Evolutionary conservation across 2,329 filamentous ascomycete species (phyloP), one percentile per base, ranked within the genome.

Genomic region (Stylonectria norvegica): DNA sequence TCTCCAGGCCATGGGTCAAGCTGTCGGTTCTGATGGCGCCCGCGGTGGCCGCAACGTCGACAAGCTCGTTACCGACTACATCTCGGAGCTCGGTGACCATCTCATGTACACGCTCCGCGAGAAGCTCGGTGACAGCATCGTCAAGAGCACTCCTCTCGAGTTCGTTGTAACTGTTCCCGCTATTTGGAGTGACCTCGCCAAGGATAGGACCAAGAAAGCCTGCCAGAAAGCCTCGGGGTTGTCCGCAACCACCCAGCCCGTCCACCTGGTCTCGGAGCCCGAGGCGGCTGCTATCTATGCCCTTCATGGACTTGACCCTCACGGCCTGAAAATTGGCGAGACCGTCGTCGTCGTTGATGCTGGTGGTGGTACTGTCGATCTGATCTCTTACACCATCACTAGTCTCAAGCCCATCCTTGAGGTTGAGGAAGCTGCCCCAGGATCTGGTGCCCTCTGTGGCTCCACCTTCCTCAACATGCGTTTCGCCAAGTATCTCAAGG

Each of bases 151-250:
- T 0, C 60, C 67, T 2, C 58, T 75, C 5, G 66, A 76, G 38
- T 75, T 76, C 36, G 66, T 78, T 31, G 55, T 78, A 31, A 76
- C 75, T 0, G 74, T 79, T 0, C 76, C 76, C 1, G 74, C 75
- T 5, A 72, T 79, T 5, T 79, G 75, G 76, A 73, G 67, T 32
- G 73, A 78, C 29, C 57, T 65, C 5, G 72, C 74, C 37, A 76
- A 73, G 32, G 63, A 74, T 27, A 68, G 66, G 43, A 78, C 72
- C 1, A 61, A 63, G 32, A 60, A 66, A 35, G 72, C 72, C 12
- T 71, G 67, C 29, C 54, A 66, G 42, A 55, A 52, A 9, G 64
- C 67, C 11, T 49, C 53, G 2, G 59, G 57, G 7, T 51, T 67
- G 4, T 60, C 53, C 4, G 43, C 53, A 2, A 46, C 55, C 34